These are phyloP conservation scores for Hypoxylon sp. DNA, from an alignment of 2,329 filamentous ascomycete genomes.

Conservation along the genomic window DNA sequence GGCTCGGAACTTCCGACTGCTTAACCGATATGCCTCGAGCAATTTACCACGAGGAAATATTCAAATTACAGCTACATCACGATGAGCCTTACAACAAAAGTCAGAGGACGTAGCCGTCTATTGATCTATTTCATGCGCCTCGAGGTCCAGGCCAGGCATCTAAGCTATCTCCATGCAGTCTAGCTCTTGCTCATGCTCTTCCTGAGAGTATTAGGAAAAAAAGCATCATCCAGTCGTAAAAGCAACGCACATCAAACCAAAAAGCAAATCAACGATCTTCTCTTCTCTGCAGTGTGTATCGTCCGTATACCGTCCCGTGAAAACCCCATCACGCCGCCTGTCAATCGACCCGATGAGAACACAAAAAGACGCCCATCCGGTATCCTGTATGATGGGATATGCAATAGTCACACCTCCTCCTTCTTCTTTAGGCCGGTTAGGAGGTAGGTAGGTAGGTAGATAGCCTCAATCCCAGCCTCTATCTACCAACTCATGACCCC, in stretches of 20 bases:
- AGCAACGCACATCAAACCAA: constrained; percentile 13
- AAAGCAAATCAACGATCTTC: neutral
- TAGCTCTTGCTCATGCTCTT: constrained; percentile 1
- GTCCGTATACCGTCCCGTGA: constrained; percentile 9
- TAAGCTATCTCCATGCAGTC: constrained; percentile 1
- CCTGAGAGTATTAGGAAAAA: neutral
- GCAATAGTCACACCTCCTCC: neutral
- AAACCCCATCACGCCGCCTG: constrained; percentile 14
- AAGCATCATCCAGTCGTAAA: constrained; percentile 8
- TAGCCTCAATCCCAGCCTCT: neutral
- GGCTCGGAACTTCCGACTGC: neutral
- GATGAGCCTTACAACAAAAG: neutral
- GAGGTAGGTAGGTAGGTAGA: neutral
- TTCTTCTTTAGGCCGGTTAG: too few species aligned
- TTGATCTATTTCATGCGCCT: neutral
- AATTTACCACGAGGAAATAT: neutral
- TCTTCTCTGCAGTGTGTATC: constrained; percentile 9
- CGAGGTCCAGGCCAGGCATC: neutral
- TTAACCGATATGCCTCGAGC: neutral
- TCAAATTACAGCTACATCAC: neutral
- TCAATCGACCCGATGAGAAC: neutral
- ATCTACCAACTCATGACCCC: constrained; percentile 88
- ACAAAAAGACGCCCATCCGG: neutral
- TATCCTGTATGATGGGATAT: constrained; percentile 5
- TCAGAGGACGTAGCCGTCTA: neutral